These are phyloP conservation scores for Populus simonii DNA, from an alignment of 345 rosid species.

Conservation along the genomic window DNA sequence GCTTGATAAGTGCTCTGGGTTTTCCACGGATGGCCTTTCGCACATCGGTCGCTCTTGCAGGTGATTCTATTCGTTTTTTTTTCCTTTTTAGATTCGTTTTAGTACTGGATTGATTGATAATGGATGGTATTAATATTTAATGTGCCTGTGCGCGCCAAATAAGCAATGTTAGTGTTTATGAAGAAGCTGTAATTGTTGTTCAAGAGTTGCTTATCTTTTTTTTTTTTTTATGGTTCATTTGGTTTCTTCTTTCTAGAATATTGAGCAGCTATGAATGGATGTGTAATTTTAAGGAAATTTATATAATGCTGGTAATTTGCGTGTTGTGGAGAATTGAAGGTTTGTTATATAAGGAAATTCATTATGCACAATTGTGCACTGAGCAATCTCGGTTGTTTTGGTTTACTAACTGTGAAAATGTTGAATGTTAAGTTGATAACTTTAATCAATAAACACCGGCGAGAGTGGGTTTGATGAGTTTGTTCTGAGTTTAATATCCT, in stretches of 20 bases:
- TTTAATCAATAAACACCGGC: neutral
- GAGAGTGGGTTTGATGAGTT: neutral
- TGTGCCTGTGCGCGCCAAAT: neutral
- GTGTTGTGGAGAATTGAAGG: neutral
- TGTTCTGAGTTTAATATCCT: neutral
- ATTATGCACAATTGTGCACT: neutral
- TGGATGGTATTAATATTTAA: neutral
- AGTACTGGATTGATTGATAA: neutral
- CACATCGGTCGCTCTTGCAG: constrained; percentile 69
- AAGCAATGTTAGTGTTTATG: neutral
- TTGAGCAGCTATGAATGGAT: neutral
- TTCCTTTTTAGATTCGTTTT: neutral
- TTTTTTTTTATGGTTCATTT: neutral
- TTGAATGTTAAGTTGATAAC: neutral
- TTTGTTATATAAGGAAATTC: neutral
- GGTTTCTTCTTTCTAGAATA: neutral
- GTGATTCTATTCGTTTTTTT: constrained; percentile 26
- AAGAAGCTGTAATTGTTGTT: neutral
- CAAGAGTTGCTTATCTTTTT: neutral
- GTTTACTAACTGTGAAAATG: neutral
- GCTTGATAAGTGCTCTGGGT: constrained; percentile 89
- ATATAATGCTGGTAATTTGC: neutral
- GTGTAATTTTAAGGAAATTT: neutral
- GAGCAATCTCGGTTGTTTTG: neutral
- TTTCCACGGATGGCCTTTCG: constrained; percentile 77